These are phyloP conservation scores for Magnolia sinica DNA, from an alignment of 164 flowering plant genomes.

Conservation along the genomic window DNA sequence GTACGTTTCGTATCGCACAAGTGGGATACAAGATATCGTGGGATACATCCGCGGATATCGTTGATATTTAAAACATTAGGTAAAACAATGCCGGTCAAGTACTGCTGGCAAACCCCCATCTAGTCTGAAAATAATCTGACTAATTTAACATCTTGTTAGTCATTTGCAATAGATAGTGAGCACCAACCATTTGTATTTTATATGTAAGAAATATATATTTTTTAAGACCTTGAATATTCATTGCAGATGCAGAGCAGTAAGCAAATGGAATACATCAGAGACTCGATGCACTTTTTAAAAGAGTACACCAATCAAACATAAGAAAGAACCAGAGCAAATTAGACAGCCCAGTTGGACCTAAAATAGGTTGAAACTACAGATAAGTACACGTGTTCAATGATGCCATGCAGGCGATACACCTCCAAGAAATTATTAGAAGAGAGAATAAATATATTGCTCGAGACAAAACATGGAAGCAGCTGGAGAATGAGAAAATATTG, in stretches of 20 bases:
- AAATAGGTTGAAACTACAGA: not conserved
- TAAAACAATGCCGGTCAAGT: no score
- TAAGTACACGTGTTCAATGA: not conserved
- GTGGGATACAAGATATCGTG: no score
- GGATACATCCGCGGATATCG: no score
- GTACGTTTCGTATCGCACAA: no score
- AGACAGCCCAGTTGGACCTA: not conserved
- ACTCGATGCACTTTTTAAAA: not conserved
- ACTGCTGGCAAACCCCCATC: no score
- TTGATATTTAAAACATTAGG: no score
- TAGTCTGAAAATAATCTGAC: no score
- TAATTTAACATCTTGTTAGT: not conserved
- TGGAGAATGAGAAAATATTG: not conserved
- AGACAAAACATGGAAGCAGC: not conserved
- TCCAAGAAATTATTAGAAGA: not conserved
- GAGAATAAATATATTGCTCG: not conserved
- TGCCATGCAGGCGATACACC: not conserved
- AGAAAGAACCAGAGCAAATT: not conserved
- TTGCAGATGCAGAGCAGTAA: not conserved
- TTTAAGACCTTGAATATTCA: not conserved
- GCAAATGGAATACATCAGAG: not conserved
- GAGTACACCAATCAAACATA: not conserved
- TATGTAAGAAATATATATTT: no score
- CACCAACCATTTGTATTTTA: not conserved
- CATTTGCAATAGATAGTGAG: not conserved